Percentiles rank a stretch among this genome's conserved stretches.
phyloP scores from a whole-genome alignment of 345 rosid species.

The Reutealis trisperma region DNA sequence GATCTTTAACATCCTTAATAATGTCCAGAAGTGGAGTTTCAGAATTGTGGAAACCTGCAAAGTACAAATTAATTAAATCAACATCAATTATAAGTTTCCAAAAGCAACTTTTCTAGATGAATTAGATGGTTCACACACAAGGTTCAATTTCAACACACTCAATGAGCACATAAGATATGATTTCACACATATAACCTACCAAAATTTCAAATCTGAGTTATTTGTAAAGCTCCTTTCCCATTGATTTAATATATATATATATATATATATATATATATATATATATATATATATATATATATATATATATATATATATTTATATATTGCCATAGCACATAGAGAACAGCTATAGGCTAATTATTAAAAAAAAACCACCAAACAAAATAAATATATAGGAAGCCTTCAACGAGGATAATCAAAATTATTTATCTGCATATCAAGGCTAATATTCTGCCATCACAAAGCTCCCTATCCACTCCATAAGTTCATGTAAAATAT shows the following conservation, averaged over 20 bases:
- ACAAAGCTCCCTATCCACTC: background rate
- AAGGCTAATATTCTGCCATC: background rate
- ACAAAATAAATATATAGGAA: background rate
- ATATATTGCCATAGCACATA: background rate
- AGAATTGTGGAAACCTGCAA: constrained; percentile 4
- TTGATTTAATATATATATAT: too few relatives aligned
- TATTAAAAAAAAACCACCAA: background rate
- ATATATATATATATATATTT: too few relatives aligned
- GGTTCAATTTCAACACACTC: background rate
- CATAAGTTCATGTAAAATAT: background rate
- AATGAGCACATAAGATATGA: background rate
- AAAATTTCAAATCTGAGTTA: background rate
- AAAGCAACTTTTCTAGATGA: background rate
- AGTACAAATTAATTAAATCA: constrained; percentile 1
- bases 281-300: too few relatives aligned
- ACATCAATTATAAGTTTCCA: background rate
- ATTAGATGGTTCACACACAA: background rate
- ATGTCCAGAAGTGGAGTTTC: constrained; percentile 3
- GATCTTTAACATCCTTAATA: background rate
- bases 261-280: too few relatives aligned
- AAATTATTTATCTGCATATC: background rate
- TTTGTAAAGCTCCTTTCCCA: background rate
- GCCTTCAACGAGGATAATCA: too few relatives aligned
- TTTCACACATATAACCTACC: background rate
- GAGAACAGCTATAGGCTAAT: background rate